Percentiles rank a stretch among this genome's conserved stretches.
These are phyloP conservation scores for Pichia ethanolica DNA, from an alignment of 805 yeast species.

Conservation along the genomic window DNA sequence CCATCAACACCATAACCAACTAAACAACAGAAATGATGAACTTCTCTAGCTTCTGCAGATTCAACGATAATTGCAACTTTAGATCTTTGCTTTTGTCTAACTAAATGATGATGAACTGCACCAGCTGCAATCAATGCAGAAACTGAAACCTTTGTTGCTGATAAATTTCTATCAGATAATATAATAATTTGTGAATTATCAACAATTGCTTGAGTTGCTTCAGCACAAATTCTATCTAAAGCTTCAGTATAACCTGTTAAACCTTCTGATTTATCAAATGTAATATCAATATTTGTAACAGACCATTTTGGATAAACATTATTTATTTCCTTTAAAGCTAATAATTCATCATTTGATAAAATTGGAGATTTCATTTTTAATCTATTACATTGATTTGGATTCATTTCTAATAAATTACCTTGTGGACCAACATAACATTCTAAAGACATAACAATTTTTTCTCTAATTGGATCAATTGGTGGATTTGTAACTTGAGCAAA, in stretches of 20 bases:
- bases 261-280: conserved; percentile 79
- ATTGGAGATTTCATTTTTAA: conserved; percentile 79
- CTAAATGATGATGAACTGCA: conserved; percentile 94
- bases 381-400: conserved; percentile 86
- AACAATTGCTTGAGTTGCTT: conserved; percentile 79
- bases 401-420: conserved; percentile 90
- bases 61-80: conserved; percentile 88
- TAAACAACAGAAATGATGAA: conserved; percentile 90
- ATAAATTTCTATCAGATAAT: conserved; percentile 62
- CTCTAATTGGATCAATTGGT: conserved; percentile 97
- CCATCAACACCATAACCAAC: conserved; percentile 98
- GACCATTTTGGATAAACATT: conserved; percentile 84
- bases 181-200: conserved; percentile 67
- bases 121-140: conserved; percentile 91
- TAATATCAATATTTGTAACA: conserved; percentile 74
- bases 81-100: conserved; percentile 91
- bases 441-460: conserved; percentile 91
- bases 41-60: conserved; percentile 96
- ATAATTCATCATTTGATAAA: conserved; percentile 62
- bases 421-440: conserved; percentile 99
- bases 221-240: conserved; percentile 78
- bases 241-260: conserved; percentile 78
- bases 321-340: conserved; percentile 65
- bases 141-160: conserved; percentile 62
- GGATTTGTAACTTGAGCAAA: conserved; percentile 99